A percentile compares a stretch with the other conserved stretches of the same genome.
phyloP scores from a whole-genome alignment of 2,329 filamentous ascomycete genomes.

The Chalara sp. region DNA sequence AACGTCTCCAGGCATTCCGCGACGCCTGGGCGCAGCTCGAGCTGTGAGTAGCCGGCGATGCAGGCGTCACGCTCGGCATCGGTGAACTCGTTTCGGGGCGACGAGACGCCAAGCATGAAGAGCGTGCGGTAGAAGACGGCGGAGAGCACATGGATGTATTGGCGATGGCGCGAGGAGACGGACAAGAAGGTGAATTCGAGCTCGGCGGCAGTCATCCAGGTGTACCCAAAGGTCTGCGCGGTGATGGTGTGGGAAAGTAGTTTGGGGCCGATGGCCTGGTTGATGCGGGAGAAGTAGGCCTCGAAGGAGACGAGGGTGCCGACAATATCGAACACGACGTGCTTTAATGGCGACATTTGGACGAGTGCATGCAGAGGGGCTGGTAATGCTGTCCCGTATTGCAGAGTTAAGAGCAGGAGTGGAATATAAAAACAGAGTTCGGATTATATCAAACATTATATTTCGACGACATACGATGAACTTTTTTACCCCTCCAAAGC shows the following conservation, averaged over 20 bases:
- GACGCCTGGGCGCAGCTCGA: slow-evolving; percentile 32
- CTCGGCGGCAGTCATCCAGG: slow-evolving; percentile 41
- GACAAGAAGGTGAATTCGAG: slow-evolving; percentile 43
- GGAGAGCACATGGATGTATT: slow-evolving; percentile 36
- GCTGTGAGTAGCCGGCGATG: slow-evolving; percentile 31
- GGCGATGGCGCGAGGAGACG: slow-evolving; percentile 35
- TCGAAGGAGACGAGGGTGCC: slow-evolving; percentile 43
- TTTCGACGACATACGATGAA: background rate
- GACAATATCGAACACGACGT: slow-evolving; percentile 46
- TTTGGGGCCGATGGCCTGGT: slow-evolving; percentile 33
- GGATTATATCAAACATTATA: background rate
- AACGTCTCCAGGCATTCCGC: slow-evolving; percentile 37
- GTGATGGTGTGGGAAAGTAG: slow-evolving; percentile 34
- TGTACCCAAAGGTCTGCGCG: slow-evolving; percentile 36
- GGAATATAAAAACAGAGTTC: background rate
- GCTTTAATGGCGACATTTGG: slow-evolving; percentile 23
- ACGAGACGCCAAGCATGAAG: slow-evolving; percentile 34
- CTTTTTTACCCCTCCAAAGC: background rate
- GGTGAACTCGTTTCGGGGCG: slow-evolving; percentile 34
- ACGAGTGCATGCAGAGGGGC: background rate
- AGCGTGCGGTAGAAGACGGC: slow-evolving; percentile 43
- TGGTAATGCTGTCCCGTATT: background rate
- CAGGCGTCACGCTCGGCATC: slow-evolving; percentile 36
- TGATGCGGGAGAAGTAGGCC: slow-evolving; percentile 34
- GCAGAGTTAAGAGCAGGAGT: background rate